Evolutionary conservation across 129 eudicot genomes (phyloP).

Genomic region (Flaveria trinervia): DNA sequence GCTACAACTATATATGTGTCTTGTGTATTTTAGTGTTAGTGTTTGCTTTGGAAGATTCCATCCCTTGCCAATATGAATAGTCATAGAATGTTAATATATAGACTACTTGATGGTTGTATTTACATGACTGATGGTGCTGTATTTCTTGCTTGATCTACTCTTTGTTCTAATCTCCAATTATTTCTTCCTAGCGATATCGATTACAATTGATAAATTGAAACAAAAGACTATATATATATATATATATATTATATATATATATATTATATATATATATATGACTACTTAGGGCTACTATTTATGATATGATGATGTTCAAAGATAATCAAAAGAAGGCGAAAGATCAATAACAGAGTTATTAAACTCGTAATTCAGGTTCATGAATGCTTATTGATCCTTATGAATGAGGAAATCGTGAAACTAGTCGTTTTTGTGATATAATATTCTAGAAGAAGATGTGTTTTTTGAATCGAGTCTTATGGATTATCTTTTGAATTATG

Average conservation of each 20-base stretch:
- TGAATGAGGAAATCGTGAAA: not conserved
- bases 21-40: not conserved
- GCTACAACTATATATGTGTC: not conserved
- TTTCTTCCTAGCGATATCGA: not conserved
- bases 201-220: not conserved
- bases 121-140: too few species aligned
- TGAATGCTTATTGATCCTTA: not conserved
- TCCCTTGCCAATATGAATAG: conserved; percentile 11
- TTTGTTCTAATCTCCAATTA: too few species aligned
- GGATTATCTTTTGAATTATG: too few species aligned
- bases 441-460: too few species aligned
- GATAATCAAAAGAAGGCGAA: not conserved
- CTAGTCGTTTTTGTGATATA: not conserved
- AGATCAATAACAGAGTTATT: not conserved
- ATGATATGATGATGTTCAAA: not conserved
- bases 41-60: conserved; percentile 1
- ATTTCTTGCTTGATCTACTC: too few species aligned
- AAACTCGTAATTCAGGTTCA: not conserved
- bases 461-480: too few species aligned
- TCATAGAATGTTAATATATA: not conserved
- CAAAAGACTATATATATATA: not conserved
- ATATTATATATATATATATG: too few species aligned
- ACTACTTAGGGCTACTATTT: not conserved
- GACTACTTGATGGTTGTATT: not conserved
- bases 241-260: too few species aligned